A percentile compares a stretch with the other conserved stretches of the same genome.
Evolutionary conservation across 352 stramenopile species (phyloP).

Genomic region (Pythium rishiriense): DNA sequence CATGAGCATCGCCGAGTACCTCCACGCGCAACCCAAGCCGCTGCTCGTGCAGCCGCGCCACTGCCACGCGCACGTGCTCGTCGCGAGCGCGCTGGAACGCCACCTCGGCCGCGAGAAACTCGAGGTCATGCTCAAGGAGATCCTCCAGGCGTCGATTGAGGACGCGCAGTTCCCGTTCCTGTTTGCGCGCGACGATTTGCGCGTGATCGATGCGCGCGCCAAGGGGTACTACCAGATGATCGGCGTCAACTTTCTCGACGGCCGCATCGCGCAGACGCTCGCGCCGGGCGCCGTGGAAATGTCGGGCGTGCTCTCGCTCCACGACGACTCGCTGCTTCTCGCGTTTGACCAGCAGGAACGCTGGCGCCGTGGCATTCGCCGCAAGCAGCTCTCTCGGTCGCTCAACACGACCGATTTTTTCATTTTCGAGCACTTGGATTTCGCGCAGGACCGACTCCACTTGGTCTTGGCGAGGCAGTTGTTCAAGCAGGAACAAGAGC

Average conservation of each 20-base stretch:
- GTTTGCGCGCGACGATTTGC: conserved; percentile 49
- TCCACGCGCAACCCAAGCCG: conserved; percentile 22
- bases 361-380: conserved; percentile 63
- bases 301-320: conserved; percentile 52
- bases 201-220: conserved; percentile 36
- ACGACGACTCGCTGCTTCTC: conserved; percentile 42
- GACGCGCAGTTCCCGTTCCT: conserved; percentile 63
- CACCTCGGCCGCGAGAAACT: conserved; percentile 23
- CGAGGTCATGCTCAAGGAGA: conserved; percentile 31
- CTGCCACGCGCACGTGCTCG: conserved; percentile 46
- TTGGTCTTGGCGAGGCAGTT: conserved; percentile 25
- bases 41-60: conserved; percentile 45
- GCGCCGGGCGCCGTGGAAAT: conserved; percentile 57
- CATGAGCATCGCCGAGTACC: conserved; percentile 39
- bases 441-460: conserved; percentile 32
- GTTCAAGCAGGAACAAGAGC: conserved; percentile 32
- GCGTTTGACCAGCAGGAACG: conserved; percentile 68
- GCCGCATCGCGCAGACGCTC: conserved; percentile 44
- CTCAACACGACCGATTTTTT: conserved; percentile 76
- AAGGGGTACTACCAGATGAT: conserved; percentile 59
- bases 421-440: conserved; percentile 46
- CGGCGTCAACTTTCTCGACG: conserved; percentile 65
- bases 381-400: conserved; percentile 52
- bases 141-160: conserved; percentile 43
- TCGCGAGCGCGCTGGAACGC: conserved; percentile 36